Evolutionary conservation across 2,329 filamentous ascomycete genomes (phyloP).

Genomic region (Colletotrichum musae): DNA sequence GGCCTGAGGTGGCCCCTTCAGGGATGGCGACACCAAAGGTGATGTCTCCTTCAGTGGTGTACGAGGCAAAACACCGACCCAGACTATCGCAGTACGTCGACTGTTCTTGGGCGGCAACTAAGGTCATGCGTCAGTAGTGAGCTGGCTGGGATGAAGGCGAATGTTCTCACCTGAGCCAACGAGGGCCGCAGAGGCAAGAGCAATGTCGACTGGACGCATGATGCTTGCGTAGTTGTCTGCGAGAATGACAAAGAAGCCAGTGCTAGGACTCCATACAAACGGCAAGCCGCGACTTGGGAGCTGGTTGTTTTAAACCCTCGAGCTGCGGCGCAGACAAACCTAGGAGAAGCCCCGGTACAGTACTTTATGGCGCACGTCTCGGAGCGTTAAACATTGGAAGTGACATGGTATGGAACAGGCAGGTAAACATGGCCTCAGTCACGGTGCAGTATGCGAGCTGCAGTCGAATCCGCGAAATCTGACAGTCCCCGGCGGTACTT

Average conservation of each 20-base stretch:
- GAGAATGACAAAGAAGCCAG: background rate
- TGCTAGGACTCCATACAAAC: background rate
- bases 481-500: background rate
- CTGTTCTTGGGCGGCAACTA: slow-evolving; percentile 30
- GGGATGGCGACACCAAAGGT: slow-evolving; percentile 55
- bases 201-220: slow-evolving; percentile 37
- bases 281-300: background rate
- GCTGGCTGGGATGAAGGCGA: no score
- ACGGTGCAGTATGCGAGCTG: background rate
- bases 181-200: slow-evolving; percentile 32
- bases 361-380: background rate
- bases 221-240: background rate
- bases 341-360: no score
- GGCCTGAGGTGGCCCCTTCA: slow-evolving; percentile 43
- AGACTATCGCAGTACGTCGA: slow-evolving; percentile 43
- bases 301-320: background rate
- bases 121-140: background rate
- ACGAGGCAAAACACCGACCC: slow-evolving; percentile 44
- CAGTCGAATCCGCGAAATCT: background rate
- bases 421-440: background rate
- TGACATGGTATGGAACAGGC: background rate
- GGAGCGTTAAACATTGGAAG: background rate
- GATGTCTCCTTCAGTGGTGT: slow-evolving; percentile 47
- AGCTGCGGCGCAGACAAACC: no score
- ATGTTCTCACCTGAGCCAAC: slow-evolving; percentile 29